A percentile compares a stretch with the other conserved stretches of the same genome.
Evolutionary conservation across 225 moss, liverwort and hornwort species (phyloP).

Genomic region (Climacium dendroides): DNA sequence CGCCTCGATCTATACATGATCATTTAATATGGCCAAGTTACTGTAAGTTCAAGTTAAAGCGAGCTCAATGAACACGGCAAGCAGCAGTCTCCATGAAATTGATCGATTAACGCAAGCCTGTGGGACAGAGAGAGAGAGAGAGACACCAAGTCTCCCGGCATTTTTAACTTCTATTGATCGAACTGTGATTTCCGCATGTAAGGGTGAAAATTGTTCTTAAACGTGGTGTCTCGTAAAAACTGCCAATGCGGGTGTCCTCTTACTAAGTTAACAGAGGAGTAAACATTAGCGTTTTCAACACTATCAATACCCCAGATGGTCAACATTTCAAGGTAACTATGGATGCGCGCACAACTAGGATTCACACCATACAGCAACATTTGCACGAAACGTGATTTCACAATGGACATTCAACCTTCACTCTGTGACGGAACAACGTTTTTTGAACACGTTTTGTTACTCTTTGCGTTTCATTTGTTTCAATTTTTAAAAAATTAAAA

Average conservation of each 20-base stretch:
- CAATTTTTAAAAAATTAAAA: no score
- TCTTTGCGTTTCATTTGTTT: no score
- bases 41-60: neutral
- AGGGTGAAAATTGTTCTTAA: neutral
- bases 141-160: neutral
- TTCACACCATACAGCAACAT: neutral
- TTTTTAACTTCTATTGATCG: neutral
- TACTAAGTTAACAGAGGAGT: neutral
- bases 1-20: neutral
- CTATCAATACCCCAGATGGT: neutral
- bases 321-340: neutral
- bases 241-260: neutral
- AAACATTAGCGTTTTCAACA: neutral
- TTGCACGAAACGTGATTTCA: neutral
- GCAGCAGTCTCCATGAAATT: neutral
- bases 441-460: no score
- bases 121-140: neutral
- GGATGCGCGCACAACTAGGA: neutral
- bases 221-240: no score
- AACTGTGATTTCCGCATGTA: neutral
- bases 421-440: neutral
- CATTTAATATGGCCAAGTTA: neutral
- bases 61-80: neutral
- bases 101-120: neutral
- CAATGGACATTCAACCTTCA: neutral